Conservation (phyloP, 2,329 filamentous ascomycete genomes). For the Periglandula ipomoeae region DNA sequence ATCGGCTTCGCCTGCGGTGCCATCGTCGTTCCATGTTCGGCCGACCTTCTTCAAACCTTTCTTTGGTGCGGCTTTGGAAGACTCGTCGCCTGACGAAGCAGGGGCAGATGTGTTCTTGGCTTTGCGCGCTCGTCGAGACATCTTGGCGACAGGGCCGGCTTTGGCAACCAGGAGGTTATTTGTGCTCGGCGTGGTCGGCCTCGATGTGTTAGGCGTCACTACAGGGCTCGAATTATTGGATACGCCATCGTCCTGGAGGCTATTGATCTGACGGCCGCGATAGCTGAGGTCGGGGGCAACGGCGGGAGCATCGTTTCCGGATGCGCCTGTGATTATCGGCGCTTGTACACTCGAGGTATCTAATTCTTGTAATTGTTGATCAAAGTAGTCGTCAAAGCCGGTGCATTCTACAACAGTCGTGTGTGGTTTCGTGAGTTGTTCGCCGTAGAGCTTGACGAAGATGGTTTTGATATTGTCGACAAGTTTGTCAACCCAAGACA, state of each 20-base stretch:
- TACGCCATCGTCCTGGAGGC: slow-evolving; percentile 25
- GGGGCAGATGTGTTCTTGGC: slow-evolving; percentile 56
- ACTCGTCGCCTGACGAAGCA: slow-evolving; percentile 79
- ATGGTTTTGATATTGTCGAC: slow-evolving; percentile 91
- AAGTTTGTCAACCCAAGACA: slow-evolving; percentile 95
- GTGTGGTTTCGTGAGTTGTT: slow-evolving; percentile 74
- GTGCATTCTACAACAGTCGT: slow-evolving; percentile 69
- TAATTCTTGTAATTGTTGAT: slow-evolving; percentile 81
- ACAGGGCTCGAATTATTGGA: slow-evolving; percentile 63
- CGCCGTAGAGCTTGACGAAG: slow-evolving; percentile 82
- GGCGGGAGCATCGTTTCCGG: slow-evolving; percentile 12
- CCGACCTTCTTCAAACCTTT: slow-evolving; percentile 63
- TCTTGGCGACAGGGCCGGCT: slow-evolving; percentile 62
- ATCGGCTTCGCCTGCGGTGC: slow-evolving; percentile 75
- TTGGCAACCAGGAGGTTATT: slow-evolving; percentile 62
- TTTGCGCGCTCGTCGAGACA: slow-evolving; percentile 71
- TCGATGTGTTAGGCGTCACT: slow-evolving; percentile 64
- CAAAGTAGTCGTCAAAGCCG: slow-evolving; percentile 86
- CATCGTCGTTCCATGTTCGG: slow-evolving; percentile 87
- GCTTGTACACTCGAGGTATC: slow-evolving; percentile 41
- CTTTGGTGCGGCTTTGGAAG: slow-evolving; percentile 40
- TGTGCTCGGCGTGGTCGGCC: slow-evolving; percentile 64
- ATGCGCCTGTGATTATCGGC: slow-evolving; percentile 19
- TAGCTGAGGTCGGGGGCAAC: slow-evolving; percentile 31
- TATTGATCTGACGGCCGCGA: slow-evolving; percentile 27